phyloP scores from a whole-genome alignment of 129 eudicot species.

The Lactuca saligna region DNA sequence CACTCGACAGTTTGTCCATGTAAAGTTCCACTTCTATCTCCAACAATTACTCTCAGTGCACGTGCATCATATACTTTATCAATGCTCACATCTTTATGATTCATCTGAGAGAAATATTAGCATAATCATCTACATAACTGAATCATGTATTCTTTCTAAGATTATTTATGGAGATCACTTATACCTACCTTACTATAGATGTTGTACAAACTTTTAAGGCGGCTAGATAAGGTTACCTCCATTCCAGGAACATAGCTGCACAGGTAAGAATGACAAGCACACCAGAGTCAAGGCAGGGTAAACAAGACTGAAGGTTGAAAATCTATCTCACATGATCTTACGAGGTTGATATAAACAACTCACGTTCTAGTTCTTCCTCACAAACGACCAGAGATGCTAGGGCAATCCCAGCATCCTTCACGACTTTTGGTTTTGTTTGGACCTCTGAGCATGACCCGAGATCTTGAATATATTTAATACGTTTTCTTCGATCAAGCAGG shows the following conservation, averaged over 20 bases:
- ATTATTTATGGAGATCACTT: too few relatives aligned
- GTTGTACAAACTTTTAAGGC: slow-evolving; percentile 90
- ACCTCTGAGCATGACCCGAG: slow-evolving; percentile 50
- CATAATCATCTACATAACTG: neutral
- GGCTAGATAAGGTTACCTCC: slow-evolving; percentile 93
- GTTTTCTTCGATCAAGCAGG: slow-evolving; percentile 73
- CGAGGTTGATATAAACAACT: slow-evolving; percentile 91
- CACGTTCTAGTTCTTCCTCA: slow-evolving; percentile 95
- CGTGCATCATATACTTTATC: slow-evolving; percentile 88
- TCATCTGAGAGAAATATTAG: slow-evolving; percentile 52
- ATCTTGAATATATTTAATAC: slow-evolving; percentile 52
- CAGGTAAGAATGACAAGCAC: slow-evolving; percentile 7
- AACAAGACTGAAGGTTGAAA: slow-evolving; percentile 23
- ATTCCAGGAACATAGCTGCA: slow-evolving; percentile 96
- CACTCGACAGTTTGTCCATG: slow-evolving; percentile 88
- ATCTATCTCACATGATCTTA: slow-evolving; percentile 43
- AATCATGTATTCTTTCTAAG: slow-evolving; percentile 6
- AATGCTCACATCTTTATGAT: slow-evolving; percentile 77
- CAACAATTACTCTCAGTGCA: slow-evolving; percentile 87
- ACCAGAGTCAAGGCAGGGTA: slow-evolving; percentile 30
- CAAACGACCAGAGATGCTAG: slow-evolving; percentile 80
- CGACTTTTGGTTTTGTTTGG: slow-evolving; percentile 72
- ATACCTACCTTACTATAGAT: slow-evolving; percentile 75
- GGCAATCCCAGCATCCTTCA: slow-evolving; percentile 90
- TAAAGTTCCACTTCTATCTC: slow-evolving; percentile 87